phyloP scores from a whole-genome alignment of 495 filamentous ascomycete species.

The Friedmanniomyces simplex region DNA sequence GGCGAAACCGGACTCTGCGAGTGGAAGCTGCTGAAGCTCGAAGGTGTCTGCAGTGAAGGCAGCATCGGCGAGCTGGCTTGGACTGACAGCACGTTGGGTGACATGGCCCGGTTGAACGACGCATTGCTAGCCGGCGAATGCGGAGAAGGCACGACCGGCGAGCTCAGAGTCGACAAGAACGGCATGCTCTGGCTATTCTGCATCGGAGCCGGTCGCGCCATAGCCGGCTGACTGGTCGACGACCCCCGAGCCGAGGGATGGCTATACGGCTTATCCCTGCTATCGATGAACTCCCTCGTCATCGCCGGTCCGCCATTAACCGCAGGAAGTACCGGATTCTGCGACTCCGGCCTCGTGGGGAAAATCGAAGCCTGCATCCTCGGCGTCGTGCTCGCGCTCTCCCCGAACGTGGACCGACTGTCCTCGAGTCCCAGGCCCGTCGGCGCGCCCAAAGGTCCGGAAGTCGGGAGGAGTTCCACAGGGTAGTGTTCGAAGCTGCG shows the following conservation, averaged over 20 bases:
- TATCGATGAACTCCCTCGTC: slow-evolving; percentile 11
- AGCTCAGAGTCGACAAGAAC: neutral
- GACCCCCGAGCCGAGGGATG: neutral
- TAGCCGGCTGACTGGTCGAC: neutral
- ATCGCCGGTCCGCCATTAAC: slow-evolving; percentile 9
- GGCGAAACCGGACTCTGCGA: neutral
- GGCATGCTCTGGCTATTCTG: slow-evolving; percentile 9
- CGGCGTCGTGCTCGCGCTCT: neutral
- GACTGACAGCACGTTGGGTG: neutral
- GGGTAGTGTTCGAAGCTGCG: neutral
- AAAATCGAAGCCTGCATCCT: slow-evolving; percentile 17
- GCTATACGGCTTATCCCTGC: slow-evolving; percentile 14
- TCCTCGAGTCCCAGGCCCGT: neutral
- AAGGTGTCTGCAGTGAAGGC: neutral
- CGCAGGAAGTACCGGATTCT: neutral
- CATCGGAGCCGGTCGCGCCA: neutral
- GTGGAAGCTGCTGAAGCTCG: neutral
- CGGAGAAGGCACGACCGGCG: neutral
- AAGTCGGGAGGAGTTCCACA: neutral
- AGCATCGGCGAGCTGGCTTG: neutral
- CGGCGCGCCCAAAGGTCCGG: neutral
- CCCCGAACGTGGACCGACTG: neutral
- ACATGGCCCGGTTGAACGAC: neutral
- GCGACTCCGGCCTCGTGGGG: neutral
- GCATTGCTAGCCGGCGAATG: neutral